Conservation (phyloP, 768 basidiomycete species). For the Terana coerulea region DNA sequence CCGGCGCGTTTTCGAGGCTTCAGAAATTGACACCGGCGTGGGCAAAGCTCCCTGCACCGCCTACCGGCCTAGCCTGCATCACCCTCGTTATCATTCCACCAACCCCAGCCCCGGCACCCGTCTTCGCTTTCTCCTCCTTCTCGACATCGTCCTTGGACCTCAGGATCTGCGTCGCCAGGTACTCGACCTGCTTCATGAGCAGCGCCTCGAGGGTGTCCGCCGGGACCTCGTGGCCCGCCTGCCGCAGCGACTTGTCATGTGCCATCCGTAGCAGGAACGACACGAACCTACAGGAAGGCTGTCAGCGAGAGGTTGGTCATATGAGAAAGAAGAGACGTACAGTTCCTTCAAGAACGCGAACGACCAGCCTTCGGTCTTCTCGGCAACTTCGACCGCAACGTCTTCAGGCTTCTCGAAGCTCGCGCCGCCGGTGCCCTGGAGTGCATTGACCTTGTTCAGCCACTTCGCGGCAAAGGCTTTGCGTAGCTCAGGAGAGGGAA, state of each 20-base stretch:
- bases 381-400: slow-evolving; percentile 32
- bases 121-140: background rate
- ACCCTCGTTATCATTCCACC: too few species aligned
- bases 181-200: slow-evolving; percentile 14
- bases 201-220: background rate
- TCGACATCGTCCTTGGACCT: slow-evolving; percentile 5
- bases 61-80: too few species aligned
- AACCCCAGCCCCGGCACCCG: background rate
- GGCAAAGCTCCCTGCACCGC: too few species aligned
- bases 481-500: slow-evolving; percentile 31
- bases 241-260: slow-evolving; percentile 16
- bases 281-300: slow-evolving; percentile 17
- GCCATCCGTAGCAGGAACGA: slow-evolving; percentile 34
- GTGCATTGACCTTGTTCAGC: slow-evolving; percentile 29
- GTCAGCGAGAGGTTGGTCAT: slow-evolving; percentile 6
- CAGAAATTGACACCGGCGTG: too few species aligned
- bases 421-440: slow-evolving; percentile 23
- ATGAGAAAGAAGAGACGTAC: slow-evolving; percentile 18
- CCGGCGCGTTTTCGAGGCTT: too few species aligned
- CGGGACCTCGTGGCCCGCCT: background rate
- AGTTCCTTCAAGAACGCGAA: slow-evolving; percentile 44
- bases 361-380: slow-evolving; percentile 36
- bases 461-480: slow-evolving; percentile 35
- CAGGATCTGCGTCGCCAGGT: slow-evolving; percentile 13
- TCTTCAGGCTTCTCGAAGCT: slow-evolving; percentile 25